Evolutionary conservation across 352 stramenopile genomes (phyloP).

Genomic region (Sclerospora graminicola): DNA sequence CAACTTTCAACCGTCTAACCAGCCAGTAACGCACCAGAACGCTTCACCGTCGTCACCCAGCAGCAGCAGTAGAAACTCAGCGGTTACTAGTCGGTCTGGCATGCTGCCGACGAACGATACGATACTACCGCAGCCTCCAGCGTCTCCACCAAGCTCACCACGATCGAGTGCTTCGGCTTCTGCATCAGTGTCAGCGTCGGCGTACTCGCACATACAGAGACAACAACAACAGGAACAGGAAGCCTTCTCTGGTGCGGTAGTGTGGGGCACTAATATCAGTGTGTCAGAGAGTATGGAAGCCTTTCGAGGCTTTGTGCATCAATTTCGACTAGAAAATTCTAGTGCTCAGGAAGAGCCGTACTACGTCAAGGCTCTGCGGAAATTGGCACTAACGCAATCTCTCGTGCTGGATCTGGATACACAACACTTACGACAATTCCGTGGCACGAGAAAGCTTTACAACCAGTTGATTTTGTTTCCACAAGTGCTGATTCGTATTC

Average conservation of each 20-base stretch:
- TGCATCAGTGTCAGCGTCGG: constrained; percentile 13
- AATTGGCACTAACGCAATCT: constrained; percentile 74
- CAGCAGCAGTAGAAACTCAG: constrained; percentile 30
- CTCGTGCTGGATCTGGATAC: constrained; percentile 88
- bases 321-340: constrained; percentile 45
- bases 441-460: constrained; percentile 86
- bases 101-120: constrained; percentile 5
- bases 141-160: constrained; percentile 54
- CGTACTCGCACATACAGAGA: constrained; percentile 21
- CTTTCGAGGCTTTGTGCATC: constrained; percentile 85
- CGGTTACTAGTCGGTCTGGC: constrained; percentile 11
- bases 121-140: constrained; percentile 39
- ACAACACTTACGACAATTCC: constrained; percentile 82
- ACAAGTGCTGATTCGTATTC: constrained; percentile 91
- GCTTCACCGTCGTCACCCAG: constrained; percentile 26
- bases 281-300: constrained; percentile 86
- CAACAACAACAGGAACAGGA: constrained; percentile 37
- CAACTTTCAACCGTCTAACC: constrained; percentile 22
- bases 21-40: constrained; percentile 7
- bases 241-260: constrained; percentile 70
- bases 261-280: constrained; percentile 92
- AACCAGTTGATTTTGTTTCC: constrained; percentile 95
- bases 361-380: constrained; percentile 71
- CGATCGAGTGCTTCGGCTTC: constrained; percentile 46
- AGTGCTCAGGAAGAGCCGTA: constrained; percentile 35